These are phyloP conservation scores for Aspergillus puulaauensis DNA, from an alignment of 2,329 filamentous ascomycete genomes.

Conservation along the genomic window DNA sequence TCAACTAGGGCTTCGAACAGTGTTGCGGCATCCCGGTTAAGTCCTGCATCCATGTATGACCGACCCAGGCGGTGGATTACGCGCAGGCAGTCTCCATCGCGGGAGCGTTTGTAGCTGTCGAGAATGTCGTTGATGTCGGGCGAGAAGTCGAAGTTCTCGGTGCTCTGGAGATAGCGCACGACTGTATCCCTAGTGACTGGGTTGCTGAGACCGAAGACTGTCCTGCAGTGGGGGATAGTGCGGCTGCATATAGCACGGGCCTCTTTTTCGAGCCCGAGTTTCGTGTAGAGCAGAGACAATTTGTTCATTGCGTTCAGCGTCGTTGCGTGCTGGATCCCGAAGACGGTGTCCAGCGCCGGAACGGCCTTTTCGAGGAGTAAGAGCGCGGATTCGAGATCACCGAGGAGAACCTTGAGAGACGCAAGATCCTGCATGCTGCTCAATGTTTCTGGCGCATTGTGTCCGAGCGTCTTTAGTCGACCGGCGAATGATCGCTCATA, in stretches of 20 bases:
- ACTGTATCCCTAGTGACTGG: slow-evolving; percentile 25
- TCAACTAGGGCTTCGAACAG: slow-evolving; percentile 29
- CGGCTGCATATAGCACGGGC: slow-evolving; percentile 23
- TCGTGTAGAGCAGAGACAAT: slow-evolving; percentile 29
- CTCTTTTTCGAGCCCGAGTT: slow-evolving; percentile 28
- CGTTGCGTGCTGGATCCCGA: slow-evolving; percentile 28
- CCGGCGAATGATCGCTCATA: slow-evolving; percentile 33
- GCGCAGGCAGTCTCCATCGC: slow-evolving; percentile 23
- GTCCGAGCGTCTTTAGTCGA: slow-evolving; percentile 28
- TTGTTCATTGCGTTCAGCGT: slow-evolving; percentile 32
- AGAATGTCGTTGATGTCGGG: slow-evolving; percentile 26
- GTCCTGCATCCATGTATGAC: slow-evolving; percentile 29
- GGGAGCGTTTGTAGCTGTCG: slow-evolving; percentile 27
- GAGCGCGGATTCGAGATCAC: slow-evolving; percentile 29
- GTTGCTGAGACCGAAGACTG: slow-evolving; percentile 25
- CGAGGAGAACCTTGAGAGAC: slow-evolving; percentile 25
- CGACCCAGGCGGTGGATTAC: slow-evolving; percentile 28
- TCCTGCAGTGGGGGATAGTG: slow-evolving; percentile 27
- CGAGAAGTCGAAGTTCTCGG: slow-evolving; percentile 31
- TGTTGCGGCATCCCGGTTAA: slow-evolving; percentile 28
- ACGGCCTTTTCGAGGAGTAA: slow-evolving; percentile 30
- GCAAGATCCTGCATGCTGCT: slow-evolving; percentile 32
- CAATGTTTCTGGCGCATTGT: slow-evolving; percentile 31
- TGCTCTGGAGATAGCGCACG: slow-evolving; percentile 26
- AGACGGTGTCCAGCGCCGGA: slow-evolving; percentile 29